A percentile compares a stretch with the other conserved stretches of the same genome.
Evolutionary conservation across 1,284 basidiomycete species (phyloP).

Genomic region (Takashimella tepidaria): DNA sequence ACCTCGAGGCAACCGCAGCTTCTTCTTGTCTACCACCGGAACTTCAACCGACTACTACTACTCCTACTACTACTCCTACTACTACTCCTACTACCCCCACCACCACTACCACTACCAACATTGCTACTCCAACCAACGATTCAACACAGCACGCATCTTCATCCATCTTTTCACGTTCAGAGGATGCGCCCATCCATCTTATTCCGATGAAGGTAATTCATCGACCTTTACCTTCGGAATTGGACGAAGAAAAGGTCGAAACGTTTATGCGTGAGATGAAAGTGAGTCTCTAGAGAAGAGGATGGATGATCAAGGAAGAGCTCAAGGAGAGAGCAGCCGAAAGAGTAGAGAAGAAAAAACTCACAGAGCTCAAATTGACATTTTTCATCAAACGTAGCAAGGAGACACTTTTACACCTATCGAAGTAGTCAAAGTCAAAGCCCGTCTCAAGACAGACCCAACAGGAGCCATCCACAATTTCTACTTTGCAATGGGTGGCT

Average conservation of each 20-base stretch:
- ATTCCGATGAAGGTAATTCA: conserved; percentile 48
- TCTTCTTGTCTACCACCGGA: neutral
- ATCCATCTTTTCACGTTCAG: conserved; percentile 29
- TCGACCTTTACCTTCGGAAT: conserved; percentile 44
- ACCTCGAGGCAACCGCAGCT: no score
- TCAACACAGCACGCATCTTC: conserved; percentile 24
- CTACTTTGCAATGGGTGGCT: conserved; percentile 49
- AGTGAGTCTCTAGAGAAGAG: conserved; percentile 21
- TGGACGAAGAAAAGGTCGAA: conserved; percentile 46
- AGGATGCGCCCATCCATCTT: conserved; percentile 29
- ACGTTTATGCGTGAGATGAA: conserved; percentile 48
- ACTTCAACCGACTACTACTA: neutral
- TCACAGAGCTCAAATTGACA: neutral
- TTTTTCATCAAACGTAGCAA: conserved; percentile 22
- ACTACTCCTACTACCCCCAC: neutral
- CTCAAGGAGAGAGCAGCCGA: no score
- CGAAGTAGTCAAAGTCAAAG: conserved; percentile 45
- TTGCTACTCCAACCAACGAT: neutral
- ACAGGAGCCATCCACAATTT: conserved; percentile 31
- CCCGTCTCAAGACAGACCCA: conserved; percentile 32
- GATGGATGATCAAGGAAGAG: neutral
- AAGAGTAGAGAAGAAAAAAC: no score
- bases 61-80: neutral
- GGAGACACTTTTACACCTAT: conserved; percentile 49
- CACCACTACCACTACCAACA: no score